Evolutionary conservation across 73 alveolate species (phyloP), one percentile per base, ranked within the genome.

Genomic region (Stentor roeselii): DNA sequence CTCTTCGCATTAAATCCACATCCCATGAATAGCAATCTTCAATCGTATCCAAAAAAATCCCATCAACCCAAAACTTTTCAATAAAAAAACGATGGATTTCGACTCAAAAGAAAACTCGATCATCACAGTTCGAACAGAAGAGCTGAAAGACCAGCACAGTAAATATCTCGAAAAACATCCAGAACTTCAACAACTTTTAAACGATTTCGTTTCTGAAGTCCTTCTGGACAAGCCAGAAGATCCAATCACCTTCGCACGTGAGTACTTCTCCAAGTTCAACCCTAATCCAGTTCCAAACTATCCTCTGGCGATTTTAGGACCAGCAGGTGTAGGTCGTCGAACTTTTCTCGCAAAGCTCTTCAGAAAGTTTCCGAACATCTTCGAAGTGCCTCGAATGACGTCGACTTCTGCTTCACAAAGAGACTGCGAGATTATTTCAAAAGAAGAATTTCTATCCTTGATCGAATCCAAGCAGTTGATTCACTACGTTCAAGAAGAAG

Each of bases 151-250:
- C n/a, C 75, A 83, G 50, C 93, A 91, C 78, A 60, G 76, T 75
- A 75, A 67, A 30, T 91, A 89, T 87, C 42, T 86, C 38, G 42
- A 32, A 83, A 78, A 86, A 36, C 99, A 95, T 87, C 99, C 99
- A 39, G 99, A 95, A 87, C 89, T 95, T 41, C 85, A 93, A 42
- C 95, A 95, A 80, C 90, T 95, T 39, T 84, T 91, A 41, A 95
- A 95, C 59, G 99, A 95, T 82, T 95, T 91, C 87, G 78, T 95
- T 36, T 86, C 97, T 35, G 85, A 92, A 42, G 94, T 95, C 2
- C 91, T 95, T 38, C 91, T 95, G 35, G 95, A 93, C 61, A 95
- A 95, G 85, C 99, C 99, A 4, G 93, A 93, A 61, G 99, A 95
- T 85, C 96, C 94, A 67, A 92, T 88, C 85, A 87, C 90, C 75